Base-by-base conservation (phyloP, 148 eudicot genomes). In the Rhododendron williamsianum region DNA sequence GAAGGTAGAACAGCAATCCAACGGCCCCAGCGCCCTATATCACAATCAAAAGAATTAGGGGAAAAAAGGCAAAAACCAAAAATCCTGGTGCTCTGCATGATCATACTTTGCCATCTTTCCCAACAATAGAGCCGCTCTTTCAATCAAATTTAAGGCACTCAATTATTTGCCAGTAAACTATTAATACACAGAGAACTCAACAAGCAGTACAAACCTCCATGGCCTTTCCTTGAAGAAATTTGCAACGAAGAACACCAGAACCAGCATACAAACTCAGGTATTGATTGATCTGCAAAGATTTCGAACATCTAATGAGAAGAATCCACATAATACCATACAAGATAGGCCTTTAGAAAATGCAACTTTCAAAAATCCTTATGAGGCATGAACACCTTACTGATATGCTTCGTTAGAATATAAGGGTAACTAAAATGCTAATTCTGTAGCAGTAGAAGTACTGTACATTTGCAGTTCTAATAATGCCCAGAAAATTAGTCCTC, bases 241-340 rank as follows among this genome's bases (percentile, higher is more conserved):
- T 87, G 91, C 98, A 94, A 21, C 98, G 98, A 76, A 90, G 97
- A 83, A 91, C 81, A 73, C 97, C 96, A 87, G 82, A 89, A 45
- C 91, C 91, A 80, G 87, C 72, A 86, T 88, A 92, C 84, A 93
- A 83, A 86, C 88, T 88, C 36, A 96, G 87, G 86, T 96, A 96
- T 65, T 95, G 93, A 89, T 87, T 91, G 38, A 96, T 93, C 99
- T 96, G 97, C 92, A 90, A 35, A 65, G 56, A 18, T 36, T 67
- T 30, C 60, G 89, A 89, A 67, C 73, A 76, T 52, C 72, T 9
- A 65, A 82, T 35, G 58, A 35, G 36, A 85, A 71, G 43, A 36
- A 78, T 38, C 52, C 33, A 51, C 49, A 16, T 76, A 38, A 25
- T 41, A 16, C 12, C 43, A 78, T n/a, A 25, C n/a, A 65, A 10